Evolutionary conservation across 208 protist species (phyloP).

Genomic region (Trypanosoma melophagium): DNA sequence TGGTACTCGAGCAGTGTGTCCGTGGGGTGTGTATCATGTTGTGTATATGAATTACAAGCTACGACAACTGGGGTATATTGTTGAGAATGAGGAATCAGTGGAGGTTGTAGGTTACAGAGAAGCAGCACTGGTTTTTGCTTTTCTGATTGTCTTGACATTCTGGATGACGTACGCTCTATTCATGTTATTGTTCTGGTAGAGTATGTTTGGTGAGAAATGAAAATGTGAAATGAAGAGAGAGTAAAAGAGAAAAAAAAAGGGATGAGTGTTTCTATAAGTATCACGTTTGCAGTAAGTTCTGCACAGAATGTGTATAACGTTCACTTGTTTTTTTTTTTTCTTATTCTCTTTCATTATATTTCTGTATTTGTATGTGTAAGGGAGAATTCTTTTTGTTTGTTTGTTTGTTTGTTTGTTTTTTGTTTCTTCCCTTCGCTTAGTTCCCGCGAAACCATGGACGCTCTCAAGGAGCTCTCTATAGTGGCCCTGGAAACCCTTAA

Average conservation of each 20-base stretch:
- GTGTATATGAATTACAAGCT: conserved; percentile 82
- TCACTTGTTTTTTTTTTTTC: too few species aligned
- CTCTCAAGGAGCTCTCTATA: conserved; percentile 47
- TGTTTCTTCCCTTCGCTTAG: background rate
- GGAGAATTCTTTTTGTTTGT: too few species aligned
- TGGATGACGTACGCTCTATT: conserved; percentile 39
- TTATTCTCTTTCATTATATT: too few species aligned
- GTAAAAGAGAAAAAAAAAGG: background rate
- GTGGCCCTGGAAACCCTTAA: conserved; percentile 34
- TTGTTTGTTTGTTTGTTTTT: background rate
- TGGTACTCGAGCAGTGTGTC: conserved; percentile 53
- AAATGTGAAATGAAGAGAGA: background rate
- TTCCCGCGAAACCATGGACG: conserved; percentile 34
- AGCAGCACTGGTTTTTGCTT: conserved; percentile 35
- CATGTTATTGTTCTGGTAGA: conserved; percentile 37
- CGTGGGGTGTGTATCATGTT: conserved; percentile 86
- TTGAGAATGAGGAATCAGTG: conserved; percentile 54
- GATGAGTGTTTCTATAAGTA: too few species aligned
- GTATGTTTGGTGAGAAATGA: background rate
- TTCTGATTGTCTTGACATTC: conserved; percentile 36
- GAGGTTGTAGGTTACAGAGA: conserved; percentile 64
- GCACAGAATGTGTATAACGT: too few species aligned
- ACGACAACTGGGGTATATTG: conserved; percentile 55
- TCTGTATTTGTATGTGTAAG: too few species aligned
- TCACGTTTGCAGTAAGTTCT: too few species aligned